Evolutionary conservation across 495 filamentous ascomycete species (phyloP), one percentile per base, ranked within the genome.

Genomic region (Echria macrotheca): DNA sequence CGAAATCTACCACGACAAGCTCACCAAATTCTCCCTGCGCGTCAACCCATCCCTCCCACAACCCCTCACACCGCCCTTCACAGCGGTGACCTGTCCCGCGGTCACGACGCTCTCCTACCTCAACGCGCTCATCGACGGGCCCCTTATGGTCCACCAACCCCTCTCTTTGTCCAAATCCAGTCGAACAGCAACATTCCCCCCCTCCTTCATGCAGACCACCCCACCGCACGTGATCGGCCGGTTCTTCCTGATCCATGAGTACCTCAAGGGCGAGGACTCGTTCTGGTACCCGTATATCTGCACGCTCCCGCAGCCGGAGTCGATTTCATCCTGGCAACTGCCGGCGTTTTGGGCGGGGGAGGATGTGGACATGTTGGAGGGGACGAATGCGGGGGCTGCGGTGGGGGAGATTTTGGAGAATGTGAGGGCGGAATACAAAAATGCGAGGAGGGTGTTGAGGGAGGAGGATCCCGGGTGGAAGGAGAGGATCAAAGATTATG

Each of bases 271-370:
- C 5, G 49, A 65, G 23, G 42, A 66, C n/a, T 78, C 74, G 0
- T 66, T 65, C 39, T 80, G 76, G 76, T 69, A 57, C 56, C 64
- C 68, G 10, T 80, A 80, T 50, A 76, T 78, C 44, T 57, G 63
- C 7, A 67, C 70, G 3, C 61, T 80, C 0, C 74, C 75, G n/a
- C 68, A 70, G 37, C 74, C 75, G 1, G 68, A 71, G 25, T 67
- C 69, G 3, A 29, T 70, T 26, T 50, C 49, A 17, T 53, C 54
- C 21, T 70, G 67, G 67, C 50, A 57, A 9, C 63, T 75, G 26
- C 69, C 73, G 2, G 60, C 68, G 1, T 66, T 75, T 50, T 73
- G 67, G 67, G 66, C 75, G 1, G 61, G 64, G 5, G 69, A 69
- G 0, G 74, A 78, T 41, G 53, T 66, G 15, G 67, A 63, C 14